Base-by-base conservation (phyloP, 768 basidiomycete species). In the Mycena galericulata region DNA sequence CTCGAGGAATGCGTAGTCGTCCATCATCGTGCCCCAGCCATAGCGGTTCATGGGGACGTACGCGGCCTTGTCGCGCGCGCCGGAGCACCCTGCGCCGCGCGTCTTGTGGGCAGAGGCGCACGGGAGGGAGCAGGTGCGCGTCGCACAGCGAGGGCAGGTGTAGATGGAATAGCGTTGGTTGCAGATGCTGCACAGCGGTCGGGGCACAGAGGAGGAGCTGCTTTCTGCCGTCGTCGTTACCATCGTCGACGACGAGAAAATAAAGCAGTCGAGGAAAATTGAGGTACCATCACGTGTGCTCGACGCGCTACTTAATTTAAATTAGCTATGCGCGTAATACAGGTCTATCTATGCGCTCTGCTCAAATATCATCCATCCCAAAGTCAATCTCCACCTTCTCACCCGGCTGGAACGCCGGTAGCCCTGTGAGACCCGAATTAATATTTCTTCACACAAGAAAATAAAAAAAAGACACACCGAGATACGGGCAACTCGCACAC, bases 371-470 rank as follows among this genome's bases (percentile, higher is more conserved):
- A 78, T 97, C 96, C 90, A 93, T 94, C 56, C 87, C 88, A 68
- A 96, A 86, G 75, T 92, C 88, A 67, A 97, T 94, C 84, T 95
- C 92, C 29, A 99, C 96, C 83, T 98, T 97, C 84, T 99, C 96
- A 62, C 98, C 98, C 2, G 98, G 97, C 79, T 97, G 94, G 85
- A 99, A 99, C 15, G 97, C 95, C 50, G 98, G 98, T 30, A 99
- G 87, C 73, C 98, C 97, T 98, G 73, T 68, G n/a, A n/a, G n/a
- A n/a, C 51, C 30, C 4, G 4, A 29, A 34, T 29, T 70, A 61
- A 72, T 62, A 45, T 22, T 53, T 67, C 26, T 69, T 67, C 41
- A 66, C 62, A 58, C 40, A 46, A 41, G 69, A 43, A 29, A 18
- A 24, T 60, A 41, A 61, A 63, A 55, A 61, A 18, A n/a, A 22